Base-by-base conservation (phyloP, 768 basidiomycete genomes). In the Pisolithus orientalis region DNA sequence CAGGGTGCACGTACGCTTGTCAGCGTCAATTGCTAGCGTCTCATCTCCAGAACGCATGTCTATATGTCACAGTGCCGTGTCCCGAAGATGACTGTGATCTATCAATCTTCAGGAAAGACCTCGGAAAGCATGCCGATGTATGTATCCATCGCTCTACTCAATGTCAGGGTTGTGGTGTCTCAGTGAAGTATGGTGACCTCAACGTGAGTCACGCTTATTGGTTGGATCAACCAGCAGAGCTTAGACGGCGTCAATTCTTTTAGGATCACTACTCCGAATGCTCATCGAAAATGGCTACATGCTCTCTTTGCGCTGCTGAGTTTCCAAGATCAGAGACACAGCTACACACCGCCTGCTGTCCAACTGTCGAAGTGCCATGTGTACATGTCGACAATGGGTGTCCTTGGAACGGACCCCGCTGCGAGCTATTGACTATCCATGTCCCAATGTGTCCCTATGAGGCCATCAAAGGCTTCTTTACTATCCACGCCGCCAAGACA, bases 11-110 rank as follows among this genome's bases (percentile, higher is more conserved):
- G 5, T 67, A 81, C 64, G 80, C 77, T 3, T 82, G 79, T 53
- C 84, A 93, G 62, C 72, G 90, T 29, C 85, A 87, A 61, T 65
- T 81, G 25, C 65, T 89, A n/a, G 69, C 75, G 6, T 58, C 72
- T 0, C 90, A 93, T 63, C 65, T 90, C 53, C 75, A 72, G 51
- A 80, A 83, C 6, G 64, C 72, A 27, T 93, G 90, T 57, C 68
- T 69, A 52, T 89, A 75, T 61, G 72, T 77, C 49, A 70, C 78
- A 53, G 75, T 82, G 4, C 58, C 65, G 9, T 87, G 85, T 61
- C 68, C 72, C 11, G 73, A 76, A 52, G 67, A 59, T 14, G 67
- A 70, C 32, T 86, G 85, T 58, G 63, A 63, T 25, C 64, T 75
- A 52, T 58, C 62, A 13, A 59, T 82, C 21, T 57, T 72, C 55